A percentile compares a stretch with the other conserved stretches of the same genome.
Evolutionary conservation across 768 basidiomycete genomes (phyloP).

Genomic region (Punctularia strigosozonata): DNA sequence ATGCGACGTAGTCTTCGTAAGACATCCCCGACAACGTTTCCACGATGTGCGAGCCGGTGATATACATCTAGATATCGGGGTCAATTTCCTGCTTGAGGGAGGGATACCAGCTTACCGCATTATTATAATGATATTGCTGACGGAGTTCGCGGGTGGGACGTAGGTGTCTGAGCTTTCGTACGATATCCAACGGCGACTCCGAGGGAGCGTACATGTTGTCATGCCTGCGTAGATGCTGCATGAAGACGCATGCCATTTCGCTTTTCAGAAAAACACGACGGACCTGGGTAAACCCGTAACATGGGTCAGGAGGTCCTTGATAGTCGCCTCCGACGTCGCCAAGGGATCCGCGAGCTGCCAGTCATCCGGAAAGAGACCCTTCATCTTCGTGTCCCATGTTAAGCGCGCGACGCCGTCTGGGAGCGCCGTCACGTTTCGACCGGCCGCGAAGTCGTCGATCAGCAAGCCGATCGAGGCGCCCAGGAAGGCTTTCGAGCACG

Average conservation of each 20-base stretch:
- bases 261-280: not conserved
- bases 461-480: conserved; percentile 17
- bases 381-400: conserved; percentile 18
- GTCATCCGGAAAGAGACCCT: conserved; percentile 25
- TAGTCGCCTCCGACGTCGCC: conserved; percentile 22
- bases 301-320: conserved; percentile 28
- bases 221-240: conserved; percentile 14
- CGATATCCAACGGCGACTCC: conserved; percentile 16
- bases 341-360: conserved; percentile 31
- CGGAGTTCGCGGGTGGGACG: conserved; percentile 23
- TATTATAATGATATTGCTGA: conserved; percentile 26
- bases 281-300: conserved; percentile 28
- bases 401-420: conserved; percentile 10
- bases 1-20: conserved; percentile 28
- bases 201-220: conserved; percentile 18
- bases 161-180: conserved; percentile 17
- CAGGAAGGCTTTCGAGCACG: conserved; percentile 21
- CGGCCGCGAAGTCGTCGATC: conserved; percentile 19
- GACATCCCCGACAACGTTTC: conserved; percentile 18
- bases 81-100: no score
- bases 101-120: conserved; percentile 15
- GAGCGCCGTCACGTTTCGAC: conserved; percentile 14
- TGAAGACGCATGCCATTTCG: no score
- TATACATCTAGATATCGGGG: conserved; percentile 23
- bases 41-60: conserved; percentile 22